Conservation (phyloP, 495 filamentous ascomycete species). For the Amniculicola lignicola region DNA sequence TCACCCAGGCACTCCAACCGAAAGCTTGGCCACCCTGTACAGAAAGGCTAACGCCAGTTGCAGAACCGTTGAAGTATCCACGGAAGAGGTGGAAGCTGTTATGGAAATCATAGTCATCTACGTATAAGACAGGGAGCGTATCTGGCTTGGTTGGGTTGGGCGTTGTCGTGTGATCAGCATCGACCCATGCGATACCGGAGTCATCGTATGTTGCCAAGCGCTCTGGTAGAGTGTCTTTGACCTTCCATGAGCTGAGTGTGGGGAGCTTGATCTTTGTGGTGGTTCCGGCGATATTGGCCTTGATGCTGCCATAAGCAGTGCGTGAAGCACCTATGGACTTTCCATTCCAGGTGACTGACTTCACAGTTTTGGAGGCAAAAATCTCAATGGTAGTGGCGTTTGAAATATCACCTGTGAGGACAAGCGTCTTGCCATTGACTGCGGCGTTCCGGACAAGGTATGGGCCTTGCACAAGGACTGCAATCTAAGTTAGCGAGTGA, state of each 20-base stretch:
- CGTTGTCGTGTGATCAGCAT: constrained; percentile 33
- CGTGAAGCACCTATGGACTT: constrained; percentile 10
- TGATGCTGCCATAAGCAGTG: constrained; percentile 35
- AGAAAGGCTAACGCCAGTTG: constrained; percentile 33
- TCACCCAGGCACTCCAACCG: constrained; percentile 38
- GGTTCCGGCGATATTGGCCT: constrained; percentile 18
- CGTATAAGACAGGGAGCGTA: constrained; percentile 38
- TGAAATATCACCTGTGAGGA: constrained; percentile 32
- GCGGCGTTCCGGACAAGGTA: constrained; percentile 34
- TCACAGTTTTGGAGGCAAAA: constrained; percentile 26
- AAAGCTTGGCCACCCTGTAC: constrained; percentile 33
- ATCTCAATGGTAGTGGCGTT: constrained; percentile 34
- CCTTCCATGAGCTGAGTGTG: constrained; percentile 34
- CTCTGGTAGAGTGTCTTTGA: constrained; percentile 36
- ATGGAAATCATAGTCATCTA: constrained; percentile 40
- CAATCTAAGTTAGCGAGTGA: neutral
- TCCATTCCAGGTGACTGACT: constrained; percentile 36
- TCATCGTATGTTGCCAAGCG: constrained; percentile 32
- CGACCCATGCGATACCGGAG: constrained; percentile 33
- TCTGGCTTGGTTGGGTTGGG: constrained; percentile 35
- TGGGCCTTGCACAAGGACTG: constrained; percentile 36
- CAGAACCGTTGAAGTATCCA: constrained; percentile 35
- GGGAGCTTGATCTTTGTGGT: constrained; percentile 21
- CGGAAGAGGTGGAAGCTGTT: constrained; percentile 37
- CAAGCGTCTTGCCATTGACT: constrained; percentile 16